Percentiles rank a stretch among this genome's conserved stretches.
Conservation (phyloP, 495 filamentous ascomycete species). For the Xylaria telfairii region DNA sequence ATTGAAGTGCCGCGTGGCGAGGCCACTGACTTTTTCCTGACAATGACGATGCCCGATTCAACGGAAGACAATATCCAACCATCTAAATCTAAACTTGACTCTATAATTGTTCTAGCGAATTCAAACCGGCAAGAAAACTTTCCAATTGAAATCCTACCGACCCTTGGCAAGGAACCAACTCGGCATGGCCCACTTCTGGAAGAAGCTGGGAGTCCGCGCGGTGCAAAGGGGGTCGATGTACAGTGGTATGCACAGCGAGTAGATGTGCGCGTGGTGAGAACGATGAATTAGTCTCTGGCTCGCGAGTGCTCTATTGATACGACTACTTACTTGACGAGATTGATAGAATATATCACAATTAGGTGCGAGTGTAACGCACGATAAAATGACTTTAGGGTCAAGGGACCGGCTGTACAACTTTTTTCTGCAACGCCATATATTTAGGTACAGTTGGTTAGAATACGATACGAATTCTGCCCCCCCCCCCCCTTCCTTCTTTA, state of each 20-base stretch:
- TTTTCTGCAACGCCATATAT: too few relatives aligned
- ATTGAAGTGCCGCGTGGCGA: background rate
- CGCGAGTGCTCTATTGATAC: background rate
- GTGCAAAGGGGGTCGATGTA: background rate
- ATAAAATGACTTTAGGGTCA: too few relatives aligned
- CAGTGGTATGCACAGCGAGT: background rate
- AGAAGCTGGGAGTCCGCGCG: background rate
- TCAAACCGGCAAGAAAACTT: background rate
- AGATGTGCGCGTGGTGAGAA: background rate
- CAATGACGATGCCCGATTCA: background rate
- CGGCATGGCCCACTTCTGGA: background rate
- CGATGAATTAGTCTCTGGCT: background rate
- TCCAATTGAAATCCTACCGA: background rate
- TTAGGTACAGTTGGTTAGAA: too few relatives aligned
- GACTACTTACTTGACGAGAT: too few relatives aligned
- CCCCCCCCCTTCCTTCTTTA: too few relatives aligned
- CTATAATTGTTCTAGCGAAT: background rate
- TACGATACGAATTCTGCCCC: too few relatives aligned
- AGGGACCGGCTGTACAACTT: too few relatives aligned
- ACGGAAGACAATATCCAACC: background rate
- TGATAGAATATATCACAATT: too few relatives aligned
- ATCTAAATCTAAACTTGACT: background rate
- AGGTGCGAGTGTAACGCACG: too few relatives aligned
- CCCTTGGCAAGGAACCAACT: background rate
- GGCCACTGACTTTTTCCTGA: background rate